These are phyloP conservation scores for Diospyros kaki DNA, from an alignment of 148 eudicot species.

Conservation along the genomic window DNA sequence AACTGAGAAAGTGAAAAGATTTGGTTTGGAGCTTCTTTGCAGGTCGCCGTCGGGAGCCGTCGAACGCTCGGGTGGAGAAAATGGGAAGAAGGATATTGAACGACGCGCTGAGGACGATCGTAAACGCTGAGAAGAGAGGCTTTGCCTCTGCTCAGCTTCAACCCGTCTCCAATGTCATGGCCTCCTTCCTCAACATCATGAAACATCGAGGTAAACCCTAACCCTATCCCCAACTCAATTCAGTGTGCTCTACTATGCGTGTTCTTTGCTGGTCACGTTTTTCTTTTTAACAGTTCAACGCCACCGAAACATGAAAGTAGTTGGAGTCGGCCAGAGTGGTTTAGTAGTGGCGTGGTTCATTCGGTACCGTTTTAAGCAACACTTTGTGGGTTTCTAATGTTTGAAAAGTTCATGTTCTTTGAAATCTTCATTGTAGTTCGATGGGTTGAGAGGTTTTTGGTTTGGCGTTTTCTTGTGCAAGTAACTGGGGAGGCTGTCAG, in stretches of 20 bases:
- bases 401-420: neutral
- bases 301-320: too few species aligned
- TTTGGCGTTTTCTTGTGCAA: too few species aligned
- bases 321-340: neutral
- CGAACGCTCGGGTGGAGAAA: constrained; percentile 3
- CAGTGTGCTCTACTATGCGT: neutral
- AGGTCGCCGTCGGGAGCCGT: neutral
- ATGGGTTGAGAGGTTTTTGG: neutral
- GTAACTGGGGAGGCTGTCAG: too few species aligned
- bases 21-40: neutral
- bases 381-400: neutral
- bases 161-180: constrained; percentile 63
- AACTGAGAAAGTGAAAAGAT: too few species aligned
- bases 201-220: constrained; percentile 59
- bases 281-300: neutral
- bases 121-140: constrained; percentile 77
- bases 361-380: neutral
- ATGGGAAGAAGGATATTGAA: constrained; percentile 81
- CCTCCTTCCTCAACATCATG: constrained; percentile 81
- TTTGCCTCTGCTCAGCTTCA: constrained; percentile 60
- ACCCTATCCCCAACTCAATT: neutral
- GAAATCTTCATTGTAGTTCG: neutral
- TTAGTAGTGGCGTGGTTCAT: neutral
- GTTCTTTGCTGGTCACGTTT: neutral
- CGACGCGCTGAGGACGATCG: constrained; percentile 75